Evolutionary conservation across 2,329 filamentous ascomycete genomes (phyloP).

Genomic region (Trichoderma sp.): DNA sequence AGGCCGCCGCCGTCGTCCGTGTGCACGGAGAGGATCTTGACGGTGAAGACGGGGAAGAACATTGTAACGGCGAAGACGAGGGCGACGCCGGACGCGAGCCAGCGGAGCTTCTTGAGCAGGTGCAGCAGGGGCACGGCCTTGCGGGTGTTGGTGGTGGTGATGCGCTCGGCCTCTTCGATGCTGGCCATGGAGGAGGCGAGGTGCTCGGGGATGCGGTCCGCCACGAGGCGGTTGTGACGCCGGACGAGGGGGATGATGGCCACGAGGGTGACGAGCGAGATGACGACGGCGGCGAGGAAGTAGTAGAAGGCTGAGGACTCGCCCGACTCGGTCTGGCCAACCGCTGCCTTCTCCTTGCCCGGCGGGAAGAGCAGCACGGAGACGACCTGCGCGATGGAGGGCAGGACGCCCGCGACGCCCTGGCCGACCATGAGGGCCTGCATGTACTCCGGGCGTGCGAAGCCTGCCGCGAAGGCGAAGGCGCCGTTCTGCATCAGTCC

Average conservation of each 20-base stretch:
- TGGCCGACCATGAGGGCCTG: constrained; percentile 97
- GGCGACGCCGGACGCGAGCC: constrained; percentile 75
- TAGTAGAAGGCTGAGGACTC: constrained; percentile 77
- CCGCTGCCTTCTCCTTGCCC: constrained; percentile 34
- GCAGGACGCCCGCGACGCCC: constrained; percentile 86
- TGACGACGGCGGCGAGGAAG: constrained; percentile 81
- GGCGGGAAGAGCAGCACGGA: constrained; percentile 67
- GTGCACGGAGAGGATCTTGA: constrained; percentile 57
- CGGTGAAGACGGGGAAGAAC: constrained; percentile 93
- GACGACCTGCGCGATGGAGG: constrained; percentile 82
- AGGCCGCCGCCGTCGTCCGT: constrained; percentile 48
- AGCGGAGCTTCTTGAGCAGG: constrained; percentile 77
- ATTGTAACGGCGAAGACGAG: constrained; percentile 83
- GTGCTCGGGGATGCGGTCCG: constrained; percentile 51
- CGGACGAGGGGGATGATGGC: constrained; percentile 75
- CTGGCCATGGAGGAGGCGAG: constrained; percentile 55
- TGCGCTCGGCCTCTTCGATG: constrained; percentile 56
- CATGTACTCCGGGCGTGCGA: constrained; percentile 84
- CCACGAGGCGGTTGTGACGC: constrained; percentile 58
- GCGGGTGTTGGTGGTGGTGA: constrained; percentile 41
- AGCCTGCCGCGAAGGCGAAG: constrained; percentile 87
- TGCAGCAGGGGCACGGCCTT: constrained; percentile 58
- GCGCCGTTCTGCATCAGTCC: constrained; percentile 91
- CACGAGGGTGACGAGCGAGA: constrained; percentile 70
- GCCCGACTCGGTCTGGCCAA: constrained; percentile 34